phyloP scores from a whole-genome alignment of 139 green algal genomes.

The Eudorina sp. region DNA sequence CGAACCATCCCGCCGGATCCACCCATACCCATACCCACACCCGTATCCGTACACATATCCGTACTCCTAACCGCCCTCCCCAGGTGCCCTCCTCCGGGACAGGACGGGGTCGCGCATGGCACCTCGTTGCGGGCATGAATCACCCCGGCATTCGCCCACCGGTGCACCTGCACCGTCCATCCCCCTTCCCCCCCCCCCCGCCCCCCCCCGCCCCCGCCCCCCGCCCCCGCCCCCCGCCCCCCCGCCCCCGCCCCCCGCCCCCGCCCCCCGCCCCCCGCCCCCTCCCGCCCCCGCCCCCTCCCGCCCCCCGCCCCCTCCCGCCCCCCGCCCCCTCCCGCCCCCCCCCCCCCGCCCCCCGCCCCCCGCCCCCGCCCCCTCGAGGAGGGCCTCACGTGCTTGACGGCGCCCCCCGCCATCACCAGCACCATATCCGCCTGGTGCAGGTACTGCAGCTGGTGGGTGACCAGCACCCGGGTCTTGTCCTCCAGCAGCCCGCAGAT shows the following conservation, averaged over 20 bases:
- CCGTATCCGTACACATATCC: not conserved
- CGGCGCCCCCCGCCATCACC: constrained; percentile 84
- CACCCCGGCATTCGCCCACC: no score
- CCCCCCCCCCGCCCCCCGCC: not conserved
- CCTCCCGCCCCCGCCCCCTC: not conserved
- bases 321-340: not conserved
- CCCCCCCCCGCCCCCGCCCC: no score
- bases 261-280: no score
- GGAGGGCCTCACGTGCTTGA: constrained; percentile 71
- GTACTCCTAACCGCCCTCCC: no score
- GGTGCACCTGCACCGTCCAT: no score
- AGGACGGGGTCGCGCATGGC: no score
- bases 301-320: not conserved
- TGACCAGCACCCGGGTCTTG: constrained; percentile 87
- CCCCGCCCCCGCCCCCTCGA: no score
- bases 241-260: no score
- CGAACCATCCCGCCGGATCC: not conserved
- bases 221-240: no score
- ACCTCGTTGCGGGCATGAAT: no score
- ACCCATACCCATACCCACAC: not conserved
- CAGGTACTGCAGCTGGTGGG: constrained; percentile 93
- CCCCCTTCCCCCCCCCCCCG: no score
- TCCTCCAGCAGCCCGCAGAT: constrained; percentile 78
- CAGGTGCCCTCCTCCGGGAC: no score
- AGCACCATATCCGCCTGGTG: constrained; percentile 86